Conservation (phyloP, 2,329 filamentous ascomycete genomes). For the Fusarium mundagurra region DNA sequence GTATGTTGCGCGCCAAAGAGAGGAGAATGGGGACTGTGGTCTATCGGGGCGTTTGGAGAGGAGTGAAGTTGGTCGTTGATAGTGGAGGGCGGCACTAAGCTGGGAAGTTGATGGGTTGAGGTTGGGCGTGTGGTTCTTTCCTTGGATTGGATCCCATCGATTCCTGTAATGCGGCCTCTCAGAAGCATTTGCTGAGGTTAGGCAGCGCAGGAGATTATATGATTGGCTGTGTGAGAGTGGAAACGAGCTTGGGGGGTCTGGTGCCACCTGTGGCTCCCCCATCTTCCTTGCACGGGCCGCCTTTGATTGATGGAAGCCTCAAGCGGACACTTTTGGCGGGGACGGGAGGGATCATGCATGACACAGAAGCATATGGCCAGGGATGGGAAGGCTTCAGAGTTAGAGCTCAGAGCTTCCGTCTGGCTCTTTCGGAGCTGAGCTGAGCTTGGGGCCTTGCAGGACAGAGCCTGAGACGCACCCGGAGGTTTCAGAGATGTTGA, state of each 20-base stretch:
- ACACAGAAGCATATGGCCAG: constrained; percentile 33
- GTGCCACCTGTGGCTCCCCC: constrained; percentile 36
- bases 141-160: constrained; percentile 30
- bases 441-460: constrained; percentile 20
- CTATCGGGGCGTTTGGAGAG: constrained; percentile 37
- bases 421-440: constrained; percentile 15
- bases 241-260: constrained; percentile 24
- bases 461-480: constrained; percentile 23
- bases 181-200: constrained; percentile 8
- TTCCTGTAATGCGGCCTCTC: constrained; percentile 26
- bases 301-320: constrained; percentile 29
- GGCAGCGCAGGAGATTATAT: constrained; percentile 41
- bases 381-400: constrained; percentile 14
- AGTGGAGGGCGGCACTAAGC: constrained; percentile 40
- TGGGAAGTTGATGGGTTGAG: constrained; percentile 36
- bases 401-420: constrained; percentile 1
- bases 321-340: constrained; percentile 23
- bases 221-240: constrained; percentile 45
- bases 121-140: constrained; percentile 37
- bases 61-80: constrained; percentile 44
- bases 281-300: constrained; percentile 27
- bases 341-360: constrained; percentile 37
- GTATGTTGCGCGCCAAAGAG: constrained; percentile 26
- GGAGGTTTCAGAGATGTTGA: constrained; percentile 25
- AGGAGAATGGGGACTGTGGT: constrained; percentile 33